Percentiles rank a stretch among this genome's conserved stretches.
Evolutionary conservation across 306 rosid species (phyloP).

Genomic region (Nissolia schottii): DNA sequence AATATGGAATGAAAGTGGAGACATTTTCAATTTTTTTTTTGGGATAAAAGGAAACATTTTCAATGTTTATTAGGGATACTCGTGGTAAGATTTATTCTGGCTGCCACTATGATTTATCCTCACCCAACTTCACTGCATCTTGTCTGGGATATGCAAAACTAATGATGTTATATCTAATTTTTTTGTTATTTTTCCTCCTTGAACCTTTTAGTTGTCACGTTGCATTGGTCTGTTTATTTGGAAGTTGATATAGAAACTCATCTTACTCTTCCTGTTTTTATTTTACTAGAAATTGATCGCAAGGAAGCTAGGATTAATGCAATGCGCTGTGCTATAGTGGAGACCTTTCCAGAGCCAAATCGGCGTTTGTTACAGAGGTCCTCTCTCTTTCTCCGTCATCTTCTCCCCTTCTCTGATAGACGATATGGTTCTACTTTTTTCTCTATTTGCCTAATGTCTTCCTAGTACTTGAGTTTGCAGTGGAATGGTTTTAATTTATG

Average conservation of each 20-base stretch:
- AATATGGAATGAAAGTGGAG: background rate
- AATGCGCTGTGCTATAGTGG: constrained; percentile 81
- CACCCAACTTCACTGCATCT: background rate
- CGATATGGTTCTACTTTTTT: background rate
- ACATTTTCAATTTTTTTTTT: too few species aligned
- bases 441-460: background rate
- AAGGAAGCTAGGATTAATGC: constrained; percentile 84
- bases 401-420: background rate
- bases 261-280: constrained; percentile 17
- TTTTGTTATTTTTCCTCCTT: background rate
- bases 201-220: background rate
- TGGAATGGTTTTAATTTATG: background rate
- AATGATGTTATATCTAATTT: background rate
- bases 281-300: constrained; percentile 76
- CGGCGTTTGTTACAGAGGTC: constrained; percentile 93
- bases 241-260: background rate
- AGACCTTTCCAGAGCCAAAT: constrained; percentile 97
- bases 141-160: background rate
- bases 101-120: background rate
- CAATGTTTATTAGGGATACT: background rate
- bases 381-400: background rate
- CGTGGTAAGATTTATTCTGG: background rate
- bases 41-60: background rate
- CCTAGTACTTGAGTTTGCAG: constrained; percentile 7
- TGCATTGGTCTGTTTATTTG: constrained; percentile 10